These are phyloP conservation scores for Globisporangium emineosum DNA, from an alignment of 352 stramenopile genomes.

Conservation along the genomic window DNA sequence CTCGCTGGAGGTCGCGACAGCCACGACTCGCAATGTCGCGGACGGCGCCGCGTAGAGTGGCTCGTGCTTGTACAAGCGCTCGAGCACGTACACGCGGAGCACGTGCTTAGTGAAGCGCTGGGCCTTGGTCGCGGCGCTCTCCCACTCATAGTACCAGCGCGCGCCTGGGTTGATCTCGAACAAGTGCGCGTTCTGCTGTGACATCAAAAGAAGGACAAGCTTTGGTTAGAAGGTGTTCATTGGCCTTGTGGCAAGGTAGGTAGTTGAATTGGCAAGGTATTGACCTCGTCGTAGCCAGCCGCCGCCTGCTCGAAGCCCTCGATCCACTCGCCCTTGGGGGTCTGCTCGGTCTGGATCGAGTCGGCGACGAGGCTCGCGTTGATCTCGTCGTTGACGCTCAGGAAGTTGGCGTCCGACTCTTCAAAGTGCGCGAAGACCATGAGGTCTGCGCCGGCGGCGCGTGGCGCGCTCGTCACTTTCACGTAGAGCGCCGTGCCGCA, in stretches of 20 bases:
- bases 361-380: slow-evolving; percentile 24
- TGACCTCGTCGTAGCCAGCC: neutral
- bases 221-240: neutral
- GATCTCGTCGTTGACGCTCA: slow-evolving; percentile 29
- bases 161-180: slow-evolving; percentile 56
- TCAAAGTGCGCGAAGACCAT: slow-evolving; percentile 58
- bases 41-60: neutral
- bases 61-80: slow-evolving; percentile 15
- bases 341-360: slow-evolving; percentile 56
- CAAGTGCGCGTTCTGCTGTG: slow-evolving; percentile 20
- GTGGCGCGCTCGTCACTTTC: slow-evolving; percentile 21
- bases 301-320: slow-evolving; percentile 29
- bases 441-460: slow-evolving; percentile 13
- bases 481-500: slow-evolving; percentile 55
- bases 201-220: neutral
- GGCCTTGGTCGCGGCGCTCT: slow-evolving; percentile 56
- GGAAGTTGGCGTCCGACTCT: slow-evolving; percentile 31
- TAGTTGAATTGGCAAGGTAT: too few species aligned
- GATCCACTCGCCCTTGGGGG: slow-evolving; percentile 66
- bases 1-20: slow-evolving; percentile 36
- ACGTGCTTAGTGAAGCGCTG: slow-evolving; percentile 65
- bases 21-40: slow-evolving; percentile 35
- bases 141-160: slow-evolving; percentile 75
- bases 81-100: slow-evolving; percentile 52
- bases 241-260: neutral